Conservation (phyloP, 208 protist genomes). For the Leishmania braziliensis region DNA sequence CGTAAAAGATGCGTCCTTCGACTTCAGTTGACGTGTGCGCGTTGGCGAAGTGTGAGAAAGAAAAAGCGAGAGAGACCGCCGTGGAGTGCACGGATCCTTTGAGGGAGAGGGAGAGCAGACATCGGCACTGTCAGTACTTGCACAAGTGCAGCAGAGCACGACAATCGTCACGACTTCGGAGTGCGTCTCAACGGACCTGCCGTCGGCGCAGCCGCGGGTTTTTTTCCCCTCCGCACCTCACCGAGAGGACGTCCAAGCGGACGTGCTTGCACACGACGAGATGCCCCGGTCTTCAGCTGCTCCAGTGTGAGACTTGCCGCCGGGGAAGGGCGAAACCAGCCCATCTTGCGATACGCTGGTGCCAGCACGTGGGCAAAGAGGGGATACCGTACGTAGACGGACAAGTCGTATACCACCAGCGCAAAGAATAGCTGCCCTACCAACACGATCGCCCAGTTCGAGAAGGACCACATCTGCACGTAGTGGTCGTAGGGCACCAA, state of each 20-base stretch:
- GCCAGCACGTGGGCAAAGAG: conserved; percentile 70
- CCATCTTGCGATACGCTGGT: conserved; percentile 60
- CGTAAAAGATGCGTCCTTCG: background rate
- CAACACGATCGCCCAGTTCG: conserved; percentile 57
- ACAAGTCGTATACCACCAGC: conserved; percentile 76
- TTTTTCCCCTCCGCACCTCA: conserved; percentile 38
- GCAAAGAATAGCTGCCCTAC: conserved; percentile 64
- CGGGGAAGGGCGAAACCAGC: conserved; percentile 36
- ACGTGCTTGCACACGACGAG: conserved; percentile 26
- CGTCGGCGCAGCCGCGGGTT: background rate
- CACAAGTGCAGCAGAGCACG: background rate
- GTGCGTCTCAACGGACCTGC: conserved; percentile 17
- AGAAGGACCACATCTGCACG: conserved; percentile 71
- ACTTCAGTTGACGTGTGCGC: background rate
- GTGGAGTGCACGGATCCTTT: background rate
- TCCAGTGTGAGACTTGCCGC: conserved; percentile 42
- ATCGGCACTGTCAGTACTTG: background rate
- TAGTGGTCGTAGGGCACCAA: conserved; percentile 69
- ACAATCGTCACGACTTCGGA: conserved; percentile 3
- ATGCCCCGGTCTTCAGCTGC: conserved; percentile 42
- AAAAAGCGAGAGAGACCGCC: background rate
- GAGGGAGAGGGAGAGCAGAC: background rate
- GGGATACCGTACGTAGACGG: conserved; percentile 78
- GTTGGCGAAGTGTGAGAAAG: background rate
- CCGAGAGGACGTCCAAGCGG: conserved; percentile 62